phyloP scores from a whole-genome alignment of 2,329 filamentous ascomycete species.

The Cladosporium austrohemisphaericum region DNA sequence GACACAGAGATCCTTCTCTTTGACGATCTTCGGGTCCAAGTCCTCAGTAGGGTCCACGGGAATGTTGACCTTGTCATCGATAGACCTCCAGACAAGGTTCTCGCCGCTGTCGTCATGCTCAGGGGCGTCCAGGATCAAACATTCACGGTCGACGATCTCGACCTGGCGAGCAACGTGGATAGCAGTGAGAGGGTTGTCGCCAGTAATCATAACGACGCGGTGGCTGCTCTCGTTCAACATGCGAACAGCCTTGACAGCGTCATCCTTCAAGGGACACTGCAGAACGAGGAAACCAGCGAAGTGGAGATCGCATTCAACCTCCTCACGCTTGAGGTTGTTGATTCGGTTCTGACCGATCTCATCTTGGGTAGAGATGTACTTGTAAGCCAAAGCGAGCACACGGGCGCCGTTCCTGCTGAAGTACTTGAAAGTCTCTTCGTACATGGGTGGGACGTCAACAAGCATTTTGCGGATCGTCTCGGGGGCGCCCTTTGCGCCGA shows the following conservation, averaged over 20 bases:
- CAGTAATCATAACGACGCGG: constrained; percentile 98
- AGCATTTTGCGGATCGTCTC: constrained; percentile 97
- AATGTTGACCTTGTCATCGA: constrained; percentile 84
- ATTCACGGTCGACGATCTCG: constrained; percentile 94
- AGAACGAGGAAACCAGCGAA: constrained; percentile 96
- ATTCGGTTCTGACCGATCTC: constrained; percentile 82
- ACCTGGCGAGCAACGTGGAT: constrained; percentile 93
- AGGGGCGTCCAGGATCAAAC: constrained; percentile 89
- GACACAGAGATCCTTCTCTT: constrained; percentile 86
- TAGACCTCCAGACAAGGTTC: constrained; percentile 86
- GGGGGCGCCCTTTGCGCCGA: constrained; percentile 92
- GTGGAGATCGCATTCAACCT: constrained; percentile 75
- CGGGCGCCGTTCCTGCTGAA: constrained; percentile 94
- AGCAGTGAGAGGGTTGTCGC: constrained; percentile 94
- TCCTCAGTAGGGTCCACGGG: constrained; percentile 78
- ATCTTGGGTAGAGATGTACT: constrained; percentile 75
- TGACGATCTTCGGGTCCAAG: constrained; percentile 75
- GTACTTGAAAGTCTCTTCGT: constrained; percentile 97
- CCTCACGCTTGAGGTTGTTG: constrained; percentile 90
- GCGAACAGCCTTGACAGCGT: constrained; percentile 86
- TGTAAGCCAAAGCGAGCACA: constrained; percentile 90
- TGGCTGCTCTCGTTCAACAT: constrained; percentile 99
- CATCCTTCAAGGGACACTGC: constrained; percentile 93
- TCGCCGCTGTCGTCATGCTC: constrained; percentile 80
- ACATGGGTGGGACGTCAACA: constrained; percentile 73